Evolutionary conservation across 2,329 filamentous ascomycete genomes (phyloP).

Genomic region (Monosporascus sp.): DNA sequence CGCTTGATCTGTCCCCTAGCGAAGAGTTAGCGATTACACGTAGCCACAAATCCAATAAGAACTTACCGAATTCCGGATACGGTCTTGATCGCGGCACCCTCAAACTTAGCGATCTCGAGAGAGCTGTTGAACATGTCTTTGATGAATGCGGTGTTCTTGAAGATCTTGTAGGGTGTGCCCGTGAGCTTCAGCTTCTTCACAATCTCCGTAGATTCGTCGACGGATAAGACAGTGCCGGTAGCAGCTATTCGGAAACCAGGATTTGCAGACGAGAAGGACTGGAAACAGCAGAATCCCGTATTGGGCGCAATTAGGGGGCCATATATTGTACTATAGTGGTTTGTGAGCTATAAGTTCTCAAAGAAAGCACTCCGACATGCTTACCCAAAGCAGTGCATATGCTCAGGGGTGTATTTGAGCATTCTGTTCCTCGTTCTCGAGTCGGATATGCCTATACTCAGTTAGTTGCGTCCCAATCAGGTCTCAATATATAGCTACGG

Average conservation of each 20-base stretch:
- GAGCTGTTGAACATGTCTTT: constrained; percentile 96
- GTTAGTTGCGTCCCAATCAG: background rate
- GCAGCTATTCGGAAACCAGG: constrained; percentile 92
- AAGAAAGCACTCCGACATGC: background rate
- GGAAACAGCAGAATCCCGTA: constrained; percentile 90
- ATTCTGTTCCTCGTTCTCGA: constrained; percentile 91
- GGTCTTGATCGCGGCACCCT: constrained; percentile 91
- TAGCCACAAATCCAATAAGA: too few species aligned
- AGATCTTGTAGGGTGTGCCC: constrained; percentile 91
- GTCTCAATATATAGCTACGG: background rate
- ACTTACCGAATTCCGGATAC: constrained; percentile 75
- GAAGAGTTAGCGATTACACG: background rate
- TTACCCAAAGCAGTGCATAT: constrained; percentile 91
- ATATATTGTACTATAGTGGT: constrained; percentile 67
- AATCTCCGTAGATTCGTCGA: constrained; percentile 94
- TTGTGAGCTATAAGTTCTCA: background rate
- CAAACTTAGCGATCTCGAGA: constrained; percentile 96
- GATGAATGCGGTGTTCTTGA: constrained; percentile 98
- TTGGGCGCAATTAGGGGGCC: constrained; percentile 93
- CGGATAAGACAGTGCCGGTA: constrained; percentile 86
- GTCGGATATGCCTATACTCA: constrained; percentile 65
- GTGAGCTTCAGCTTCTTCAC: constrained; percentile 99
- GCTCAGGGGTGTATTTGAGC: constrained; percentile 98
- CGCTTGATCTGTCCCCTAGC: constrained; percentile 83
- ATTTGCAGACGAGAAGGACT: constrained; percentile 78